phyloP scores from a whole-genome alignment of 2,329 filamentous ascomycete species.

The Pyrenophora graminea region DNA sequence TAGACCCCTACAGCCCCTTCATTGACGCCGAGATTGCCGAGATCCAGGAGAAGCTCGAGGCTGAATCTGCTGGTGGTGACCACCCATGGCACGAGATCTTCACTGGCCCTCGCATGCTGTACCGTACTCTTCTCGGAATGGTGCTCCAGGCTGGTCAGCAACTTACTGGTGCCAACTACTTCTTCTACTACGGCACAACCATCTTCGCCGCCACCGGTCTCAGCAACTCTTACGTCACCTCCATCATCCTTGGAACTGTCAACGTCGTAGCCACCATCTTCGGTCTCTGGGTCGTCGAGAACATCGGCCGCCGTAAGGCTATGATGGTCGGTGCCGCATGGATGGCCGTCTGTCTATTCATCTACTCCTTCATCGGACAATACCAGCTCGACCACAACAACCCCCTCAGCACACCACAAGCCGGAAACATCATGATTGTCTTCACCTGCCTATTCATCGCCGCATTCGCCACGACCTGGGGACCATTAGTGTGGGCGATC shows the following conservation, averaged over 20 bases:
- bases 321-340: conserved; percentile 53
- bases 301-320: conserved; percentile 52
- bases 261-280: conserved; percentile 54
- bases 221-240: conserved; percentile 52
- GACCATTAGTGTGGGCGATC: conserved; percentile 72
- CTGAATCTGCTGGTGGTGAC: conserved; percentile 50
- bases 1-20: conserved; percentile 58
- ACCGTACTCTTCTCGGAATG: conserved; percentile 67
- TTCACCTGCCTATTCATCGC: conserved; percentile 72
- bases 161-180: conserved; percentile 65
- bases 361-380: conserved; percentile 54
- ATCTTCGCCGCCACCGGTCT: conserved; percentile 52
- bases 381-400: conserved; percentile 44
- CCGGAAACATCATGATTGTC: conserved; percentile 66
- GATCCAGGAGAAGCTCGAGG: conserved; percentile 60
- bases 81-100: conserved; percentile 62
- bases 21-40: conserved; percentile 59
- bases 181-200: conserved; percentile 53
- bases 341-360: conserved; percentile 63
- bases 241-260: conserved; percentile 56
- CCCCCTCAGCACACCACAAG: conserved; percentile 43
- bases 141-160: conserved; percentile 68
- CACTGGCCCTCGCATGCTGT: conserved; percentile 67
- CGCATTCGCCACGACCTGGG: conserved; percentile 71
- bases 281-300: conserved; percentile 54